phyloP scores from a whole-genome alignment of 371 early-diverging fungal genomes.

The Mucor racemosus region DNA sequence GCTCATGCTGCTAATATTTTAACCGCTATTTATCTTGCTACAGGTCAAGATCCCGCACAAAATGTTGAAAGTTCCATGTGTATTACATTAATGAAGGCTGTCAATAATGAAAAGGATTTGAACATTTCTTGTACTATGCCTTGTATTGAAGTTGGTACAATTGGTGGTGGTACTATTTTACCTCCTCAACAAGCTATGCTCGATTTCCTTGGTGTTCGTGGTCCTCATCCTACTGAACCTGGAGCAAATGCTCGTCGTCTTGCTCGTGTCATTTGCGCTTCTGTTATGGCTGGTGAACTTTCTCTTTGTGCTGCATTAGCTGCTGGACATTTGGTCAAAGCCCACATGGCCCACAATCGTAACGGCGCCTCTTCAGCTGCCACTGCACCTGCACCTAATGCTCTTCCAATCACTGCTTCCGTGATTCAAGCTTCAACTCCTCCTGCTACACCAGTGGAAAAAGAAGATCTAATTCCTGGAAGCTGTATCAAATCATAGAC shows the following conservation, averaged over 20 bases:
- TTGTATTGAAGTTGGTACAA: slow-evolving; percentile 93
- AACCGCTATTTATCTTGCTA: slow-evolving; percentile 92
- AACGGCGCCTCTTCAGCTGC: background rate
- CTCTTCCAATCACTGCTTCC: background rate
- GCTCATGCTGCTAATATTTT: slow-evolving; percentile 96
- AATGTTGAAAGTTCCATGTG: slow-evolving; percentile 95
- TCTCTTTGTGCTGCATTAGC: slow-evolving; percentile 87
- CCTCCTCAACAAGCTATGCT: slow-evolving; percentile 90
- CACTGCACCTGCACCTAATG: slow-evolving; percentile 1
- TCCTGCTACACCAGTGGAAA: slow-evolving; percentile 25
- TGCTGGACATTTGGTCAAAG: slow-evolving; percentile 83
- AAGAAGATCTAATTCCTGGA: slow-evolving; percentile 18
- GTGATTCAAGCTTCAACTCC: slow-evolving; percentile 25
- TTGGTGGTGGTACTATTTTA: slow-evolving; percentile 95
- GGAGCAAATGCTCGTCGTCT: slow-evolving; percentile 90
- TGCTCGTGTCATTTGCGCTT: slow-evolving; percentile 88
- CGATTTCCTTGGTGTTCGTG: slow-evolving; percentile 89
- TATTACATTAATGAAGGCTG: slow-evolving; percentile 91
- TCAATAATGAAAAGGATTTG: slow-evolving; percentile 79
- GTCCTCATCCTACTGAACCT: slow-evolving; percentile 81
- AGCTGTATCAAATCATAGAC: slow-evolving; percentile 20
- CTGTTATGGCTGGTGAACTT: slow-evolving; percentile 97
- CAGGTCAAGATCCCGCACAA: slow-evolving; percentile 98
- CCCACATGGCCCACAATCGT: slow-evolving; percentile 88
- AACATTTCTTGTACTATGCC: slow-evolving; percentile 95